phyloP scores from a whole-genome alignment of 2,329 filamentous ascomycete genomes.

The Fusarium sp. region DNA sequence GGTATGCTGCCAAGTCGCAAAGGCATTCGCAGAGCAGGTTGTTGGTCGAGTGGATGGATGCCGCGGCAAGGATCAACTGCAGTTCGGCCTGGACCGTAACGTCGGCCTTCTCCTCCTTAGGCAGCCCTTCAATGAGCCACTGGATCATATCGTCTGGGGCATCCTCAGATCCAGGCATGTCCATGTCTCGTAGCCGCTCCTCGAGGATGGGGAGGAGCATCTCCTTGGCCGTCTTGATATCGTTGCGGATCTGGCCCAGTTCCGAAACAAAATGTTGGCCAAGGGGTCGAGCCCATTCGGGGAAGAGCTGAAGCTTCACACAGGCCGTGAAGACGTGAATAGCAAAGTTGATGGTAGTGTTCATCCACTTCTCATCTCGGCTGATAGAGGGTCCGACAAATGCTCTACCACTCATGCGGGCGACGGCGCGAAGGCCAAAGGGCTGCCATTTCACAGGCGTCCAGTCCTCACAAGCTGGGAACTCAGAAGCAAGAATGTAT shows the following conservation, averaged over 20 bases:
- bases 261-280: constrained; percentile 61
- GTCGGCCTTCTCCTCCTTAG: constrained; percentile 53
- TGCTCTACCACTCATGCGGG: constrained; percentile 64
- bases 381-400: constrained; percentile 65
- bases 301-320: constrained; percentile 64
- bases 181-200: constrained; percentile 57
- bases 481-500: constrained; percentile 59
- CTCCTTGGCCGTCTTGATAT: constrained; percentile 56
- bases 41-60: constrained; percentile 60
- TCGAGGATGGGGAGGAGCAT: constrained; percentile 61
- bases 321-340: constrained; percentile 61
- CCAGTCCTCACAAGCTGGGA: constrained; percentile 66
- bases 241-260: constrained; percentile 57
- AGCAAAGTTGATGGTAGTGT: constrained; percentile 63
- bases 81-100: constrained; percentile 55
- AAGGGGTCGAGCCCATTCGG: constrained; percentile 60
- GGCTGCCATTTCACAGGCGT: constrained; percentile 65
- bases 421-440: constrained; percentile 63
- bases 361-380: constrained; percentile 66
- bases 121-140: constrained; percentile 58
- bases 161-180: constrained; percentile 52
- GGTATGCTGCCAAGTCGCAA: constrained; percentile 61
- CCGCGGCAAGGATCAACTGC: constrained; percentile 58
- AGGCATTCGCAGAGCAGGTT: constrained; percentile 61
- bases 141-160: constrained; percentile 57